A percentile compares a stretch with the other conserved stretches of the same genome.
Conservation (phyloP, 2,329 filamentous ascomycete species). For the Aspergillus fructus region DNA sequence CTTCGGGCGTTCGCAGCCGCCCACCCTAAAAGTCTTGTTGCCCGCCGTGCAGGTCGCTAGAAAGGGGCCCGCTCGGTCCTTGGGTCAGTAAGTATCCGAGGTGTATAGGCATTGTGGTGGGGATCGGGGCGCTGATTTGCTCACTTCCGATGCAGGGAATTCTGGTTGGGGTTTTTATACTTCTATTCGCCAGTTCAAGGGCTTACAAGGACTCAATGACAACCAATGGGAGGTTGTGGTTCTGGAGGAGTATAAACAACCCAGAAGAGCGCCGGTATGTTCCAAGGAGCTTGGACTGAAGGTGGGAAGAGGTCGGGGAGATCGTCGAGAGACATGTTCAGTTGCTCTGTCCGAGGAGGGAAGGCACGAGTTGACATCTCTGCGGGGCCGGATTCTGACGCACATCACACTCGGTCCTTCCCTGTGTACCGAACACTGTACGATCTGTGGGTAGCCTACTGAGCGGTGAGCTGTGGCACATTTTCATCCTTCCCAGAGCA, state of each 20-base stretch:
- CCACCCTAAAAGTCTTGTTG: neutral
- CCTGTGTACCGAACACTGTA: neutral
- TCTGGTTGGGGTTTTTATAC: neutral
- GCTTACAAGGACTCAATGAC: neutral
- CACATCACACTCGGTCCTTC: neutral
- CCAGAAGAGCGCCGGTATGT: too few species aligned
- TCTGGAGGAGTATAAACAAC: too few species aligned
- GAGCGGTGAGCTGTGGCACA: neutral
- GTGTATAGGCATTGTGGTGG: neutral
- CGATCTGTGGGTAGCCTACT: conserved; percentile 6
- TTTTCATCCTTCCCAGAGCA: neutral
- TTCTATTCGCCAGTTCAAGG: neutral
- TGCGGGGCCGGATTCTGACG: neutral
- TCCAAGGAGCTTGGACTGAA: too few species aligned
- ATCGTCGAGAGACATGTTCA: too few species aligned
- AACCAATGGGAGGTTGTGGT: too few species aligned
- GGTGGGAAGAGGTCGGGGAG: too few species aligned
- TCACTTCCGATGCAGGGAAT: neutral
- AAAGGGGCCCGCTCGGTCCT: neutral
- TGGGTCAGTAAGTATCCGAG: neutral
- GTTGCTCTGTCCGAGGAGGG: too few species aligned
- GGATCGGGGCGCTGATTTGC: neutral
- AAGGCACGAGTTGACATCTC: too few species aligned
- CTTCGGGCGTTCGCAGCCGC: neutral
- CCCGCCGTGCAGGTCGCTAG: neutral